Evolutionary conservation across 2,329 filamentous ascomycete genomes (phyloP), one percentile per base, ranked within the genome.

Genomic region (Colletotrichum godetiae): DNA sequence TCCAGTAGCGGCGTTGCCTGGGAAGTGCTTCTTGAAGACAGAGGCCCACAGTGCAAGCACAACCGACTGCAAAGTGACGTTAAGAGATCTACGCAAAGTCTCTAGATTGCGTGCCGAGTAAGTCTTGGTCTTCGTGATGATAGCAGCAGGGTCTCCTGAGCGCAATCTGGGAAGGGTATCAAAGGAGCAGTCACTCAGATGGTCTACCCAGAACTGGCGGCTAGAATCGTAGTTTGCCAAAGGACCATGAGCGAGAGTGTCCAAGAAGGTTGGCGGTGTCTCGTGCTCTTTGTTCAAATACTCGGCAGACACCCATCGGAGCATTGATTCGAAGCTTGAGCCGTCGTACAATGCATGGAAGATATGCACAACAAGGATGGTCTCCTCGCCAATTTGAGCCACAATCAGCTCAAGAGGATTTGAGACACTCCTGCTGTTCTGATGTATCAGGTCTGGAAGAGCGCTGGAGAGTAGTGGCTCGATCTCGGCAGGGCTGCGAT

Each of bases 261-360:
- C 89, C 4, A 93, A 80, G 78, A 97, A 97, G 0, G 84, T 79
- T 0, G 90, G 90, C 0, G 85, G 85, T 8, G 80, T 77, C 0
- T 79, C 1, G 2, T 76, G 49, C 72, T 77, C 8, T 58, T 77
- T 62, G 55, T 33, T 78, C 19, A 78, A 75, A 77, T 94, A 94
- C 5, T 86, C 82, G 3, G 83, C 77, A 33, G 84, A 82, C 3
- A 97, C 85, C 24, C 87, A 82, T 3, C 88, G 80, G 24, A 97
- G 86, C 52, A 97, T 86, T 29, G 94, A 80, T 1, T 88, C 87
- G 52, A 97, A 88, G 74, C 95, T 96, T 75, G 89, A 92, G 1
- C 95, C 95, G 81, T 98, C 95, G 77, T 98, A 98, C 0, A 98
- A 81, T 0, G 90, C 95, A 79, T 98, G 95, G 82, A 98, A 97